These are phyloP conservation scores for Termitomyces sp. DNA, from an alignment of 768 basidiomycete species.

Conservation along the genomic window DNA sequence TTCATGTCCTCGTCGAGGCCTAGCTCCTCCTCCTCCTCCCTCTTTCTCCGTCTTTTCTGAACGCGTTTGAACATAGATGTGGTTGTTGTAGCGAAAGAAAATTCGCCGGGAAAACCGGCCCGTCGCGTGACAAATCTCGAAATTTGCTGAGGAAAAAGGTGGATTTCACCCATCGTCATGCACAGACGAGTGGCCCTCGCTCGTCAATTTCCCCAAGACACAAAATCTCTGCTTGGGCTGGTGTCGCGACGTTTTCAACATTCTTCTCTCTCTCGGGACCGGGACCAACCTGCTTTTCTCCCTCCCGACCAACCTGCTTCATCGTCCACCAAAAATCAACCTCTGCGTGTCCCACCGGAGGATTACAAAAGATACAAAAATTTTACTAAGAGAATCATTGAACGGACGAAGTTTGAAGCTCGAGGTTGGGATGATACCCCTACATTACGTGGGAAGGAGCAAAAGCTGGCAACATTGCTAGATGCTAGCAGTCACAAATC, in stretches of 20 bases:
- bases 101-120: slow-evolving; percentile 15
- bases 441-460: slow-evolving; percentile 36
- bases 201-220: slow-evolving; percentile 4
- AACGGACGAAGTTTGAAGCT: slow-evolving; percentile 26
- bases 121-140: slow-evolving; percentile 14
- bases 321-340: neutral
- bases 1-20: slow-evolving; percentile 54
- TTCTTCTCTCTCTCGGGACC: neutral
- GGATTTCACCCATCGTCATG: neutral
- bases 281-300: neutral
- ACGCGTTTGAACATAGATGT: slow-evolving; percentile 74
- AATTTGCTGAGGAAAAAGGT: neutral
- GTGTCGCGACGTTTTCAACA: neutral
- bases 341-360: slow-evolving; percentile 1
- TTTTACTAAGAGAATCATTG: slow-evolving; percentile 30
- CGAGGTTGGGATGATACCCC: slow-evolving; percentile 35
- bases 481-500: slow-evolving; percentile 4
- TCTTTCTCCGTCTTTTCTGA: slow-evolving; percentile 59
- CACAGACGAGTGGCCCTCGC: slow-evolving; percentile 8
- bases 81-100: neutral
- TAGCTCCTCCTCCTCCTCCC: slow-evolving; percentile 60
- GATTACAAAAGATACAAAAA: slow-evolving; percentile 14
- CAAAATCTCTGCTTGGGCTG: neutral
- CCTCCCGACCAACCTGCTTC: neutral
- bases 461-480: slow-evolving; percentile 25